Evolutionary conservation across 2,329 filamentous ascomycete genomes (phyloP).

Genomic region (Uncinocarpus reesii): DNA sequence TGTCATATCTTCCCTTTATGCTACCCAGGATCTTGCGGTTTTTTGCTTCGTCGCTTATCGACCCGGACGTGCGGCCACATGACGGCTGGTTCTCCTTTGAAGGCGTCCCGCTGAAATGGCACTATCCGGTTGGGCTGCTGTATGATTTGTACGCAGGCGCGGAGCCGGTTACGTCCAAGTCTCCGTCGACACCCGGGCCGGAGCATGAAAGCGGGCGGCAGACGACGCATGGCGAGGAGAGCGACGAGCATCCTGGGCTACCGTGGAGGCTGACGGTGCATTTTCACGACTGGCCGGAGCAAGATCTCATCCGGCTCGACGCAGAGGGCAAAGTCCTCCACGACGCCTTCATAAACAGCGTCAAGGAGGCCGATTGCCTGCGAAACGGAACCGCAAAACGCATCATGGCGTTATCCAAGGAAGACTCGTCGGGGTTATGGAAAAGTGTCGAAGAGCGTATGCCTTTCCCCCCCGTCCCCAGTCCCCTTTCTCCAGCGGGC

Average conservation of each 20-base stretch:
- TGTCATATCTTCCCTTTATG: constrained; percentile 60
- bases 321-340: constrained; percentile 46
- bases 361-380: constrained; percentile 76
- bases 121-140: constrained; percentile 58
- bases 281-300: constrained; percentile 48
- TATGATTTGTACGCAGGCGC: constrained; percentile 58
- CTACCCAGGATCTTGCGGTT: constrained; percentile 53
- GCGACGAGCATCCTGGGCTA: constrained; percentile 24
- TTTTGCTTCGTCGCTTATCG: constrained; percentile 50
- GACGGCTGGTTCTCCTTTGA: constrained; percentile 58
- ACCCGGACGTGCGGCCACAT: constrained; percentile 43
- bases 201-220: background rate
- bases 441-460: constrained; percentile 62
- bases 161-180: constrained; percentile 32
- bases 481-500: too few relatives aligned
- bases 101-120: constrained; percentile 59
- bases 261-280: constrained; percentile 57
- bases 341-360: constrained; percentile 58
- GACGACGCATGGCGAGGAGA: background rate
- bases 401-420: constrained; percentile 79
- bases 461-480: background rate
- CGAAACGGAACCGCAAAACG: constrained; percentile 79
- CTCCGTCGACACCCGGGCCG: constrained; percentile 9
- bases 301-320: constrained; percentile 50
- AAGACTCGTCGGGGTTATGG: constrained; percentile 75